phyloP scores from a whole-genome alignment of 2,329 filamentous ascomycete species.

The Monosporascus sp. region DNA sequence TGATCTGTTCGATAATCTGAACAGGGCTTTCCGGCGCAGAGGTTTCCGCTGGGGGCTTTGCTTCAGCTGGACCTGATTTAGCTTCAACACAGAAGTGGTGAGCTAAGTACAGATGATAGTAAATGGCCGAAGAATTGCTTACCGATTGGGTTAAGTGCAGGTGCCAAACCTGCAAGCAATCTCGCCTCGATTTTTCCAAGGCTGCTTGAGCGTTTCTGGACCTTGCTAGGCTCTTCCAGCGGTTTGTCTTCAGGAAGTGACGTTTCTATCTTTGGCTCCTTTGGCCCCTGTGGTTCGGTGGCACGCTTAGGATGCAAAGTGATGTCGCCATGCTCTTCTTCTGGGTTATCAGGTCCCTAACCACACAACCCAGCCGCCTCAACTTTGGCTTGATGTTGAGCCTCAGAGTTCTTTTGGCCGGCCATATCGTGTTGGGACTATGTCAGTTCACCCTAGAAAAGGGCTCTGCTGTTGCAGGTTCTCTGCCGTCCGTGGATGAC shows the following conservation, averaged over 20 bases:
- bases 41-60: neutral
- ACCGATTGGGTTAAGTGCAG: neutral
- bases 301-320: neutral
- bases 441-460: no score
- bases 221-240: neutral
- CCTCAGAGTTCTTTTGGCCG: slow-evolving; percentile 8
- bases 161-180: no score
- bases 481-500: no score
- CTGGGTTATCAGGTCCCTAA: slow-evolving; percentile 14
- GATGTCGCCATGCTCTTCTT: slow-evolving; percentile 11
- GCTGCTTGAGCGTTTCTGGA: neutral
- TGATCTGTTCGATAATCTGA: neutral
- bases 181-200: neutral
- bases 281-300: neutral
- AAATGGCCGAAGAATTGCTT: neutral
- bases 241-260: neutral
- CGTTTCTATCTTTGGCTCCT: neutral
- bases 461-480: no score
- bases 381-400: slow-evolving; percentile 5
- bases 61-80: neutral
- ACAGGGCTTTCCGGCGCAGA: neutral
- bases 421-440: neutral
- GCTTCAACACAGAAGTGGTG: neutral
- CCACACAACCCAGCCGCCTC: slow-evolving; percentile 4
- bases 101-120: neutral